Percentiles rank a stretch among this genome's conserved stretches.
phyloP scores from a whole-genome alignment of 2,329 filamentous ascomycete genomes.

The Fusarium graminum region DNA sequence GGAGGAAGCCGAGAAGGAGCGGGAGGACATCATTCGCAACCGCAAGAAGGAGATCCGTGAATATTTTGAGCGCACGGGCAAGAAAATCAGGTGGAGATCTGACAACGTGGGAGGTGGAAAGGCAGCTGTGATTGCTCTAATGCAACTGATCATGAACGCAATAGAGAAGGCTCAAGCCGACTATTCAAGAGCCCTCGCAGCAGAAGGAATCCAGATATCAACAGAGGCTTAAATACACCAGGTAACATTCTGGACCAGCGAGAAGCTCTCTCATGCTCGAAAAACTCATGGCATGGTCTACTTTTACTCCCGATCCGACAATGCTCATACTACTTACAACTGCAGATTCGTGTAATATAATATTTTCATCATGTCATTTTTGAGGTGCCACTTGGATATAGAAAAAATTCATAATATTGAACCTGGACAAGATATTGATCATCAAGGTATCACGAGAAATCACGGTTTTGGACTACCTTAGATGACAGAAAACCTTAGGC shows the following conservation, averaged over 20 bases:
- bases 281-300: not conserved
- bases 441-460: no score
- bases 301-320: not conserved
- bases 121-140: constrained; percentile 79
- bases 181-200: constrained; percentile 78
- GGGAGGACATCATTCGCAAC: constrained; percentile 73
- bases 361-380: no score
- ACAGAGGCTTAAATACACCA: constrained; percentile 54
- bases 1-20: constrained; percentile 80
- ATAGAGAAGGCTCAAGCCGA: constrained; percentile 77
- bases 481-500: no score
- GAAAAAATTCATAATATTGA: no score
- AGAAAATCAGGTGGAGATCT: constrained; percentile 77
- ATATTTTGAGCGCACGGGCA: constrained; percentile 78
- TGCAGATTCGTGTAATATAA: not conserved
- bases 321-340: not conserved
- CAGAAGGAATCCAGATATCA: constrained; percentile 66
- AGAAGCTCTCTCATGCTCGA: not conserved
- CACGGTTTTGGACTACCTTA: no score
- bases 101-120: constrained; percentile 79
- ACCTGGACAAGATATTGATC: no score
- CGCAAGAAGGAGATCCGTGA: constrained; percentile 78
- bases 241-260: not conserved
- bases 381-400: no score
- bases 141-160: constrained; percentile 79